Evolutionary conservation across 371 early-diverging fungal genomes (phyloP).

Genomic region (Mortierella sp.): DNA sequence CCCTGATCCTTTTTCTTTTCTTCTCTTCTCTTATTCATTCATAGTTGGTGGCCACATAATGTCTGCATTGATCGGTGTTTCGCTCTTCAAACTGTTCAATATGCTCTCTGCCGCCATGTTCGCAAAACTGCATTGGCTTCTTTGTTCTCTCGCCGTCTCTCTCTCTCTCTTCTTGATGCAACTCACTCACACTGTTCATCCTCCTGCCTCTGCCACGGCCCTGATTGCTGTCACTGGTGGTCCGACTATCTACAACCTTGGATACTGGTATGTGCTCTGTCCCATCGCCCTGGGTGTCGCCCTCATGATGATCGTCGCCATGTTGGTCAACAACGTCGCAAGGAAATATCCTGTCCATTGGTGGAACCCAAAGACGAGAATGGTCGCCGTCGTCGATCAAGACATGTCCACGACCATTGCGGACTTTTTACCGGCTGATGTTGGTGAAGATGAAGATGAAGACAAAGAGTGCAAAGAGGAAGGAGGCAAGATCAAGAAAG

Average conservation of each 20-base stretch:
- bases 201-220: conserved; percentile 82
- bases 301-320: conserved; percentile 68
- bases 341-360: conserved; percentile 77
- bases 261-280: conserved; percentile 72
- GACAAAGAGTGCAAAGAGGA: background rate
- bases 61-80: conserved; percentile 71
- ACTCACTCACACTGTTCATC: conserved; percentile 76
- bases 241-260: conserved; percentile 57
- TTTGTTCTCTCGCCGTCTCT: conserved; percentile 75
- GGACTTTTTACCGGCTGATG: conserved; percentile 22
- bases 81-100: conserved; percentile 68
- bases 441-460: conserved; percentile 1
- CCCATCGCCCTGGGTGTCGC: conserved; percentile 64
- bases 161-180: conserved; percentile 76
- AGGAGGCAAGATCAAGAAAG: background rate
- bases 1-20: background rate
- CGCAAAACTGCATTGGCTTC: conserved; percentile 71
- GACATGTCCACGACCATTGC: conserved; percentile 45
- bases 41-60: conserved; percentile 72
- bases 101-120: conserved; percentile 53
- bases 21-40: background rate
- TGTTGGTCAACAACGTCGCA: conserved; percentile 75
- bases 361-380: conserved; percentile 58
- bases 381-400: conserved; percentile 30
- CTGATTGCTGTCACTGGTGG: conserved; percentile 69